A percentile compares a stretch with the other conserved stretches of the same genome.
Evolutionary conservation across 2,329 filamentous ascomycete species (phyloP).

Genomic region (Sarocladiaceae sp.): DNA sequence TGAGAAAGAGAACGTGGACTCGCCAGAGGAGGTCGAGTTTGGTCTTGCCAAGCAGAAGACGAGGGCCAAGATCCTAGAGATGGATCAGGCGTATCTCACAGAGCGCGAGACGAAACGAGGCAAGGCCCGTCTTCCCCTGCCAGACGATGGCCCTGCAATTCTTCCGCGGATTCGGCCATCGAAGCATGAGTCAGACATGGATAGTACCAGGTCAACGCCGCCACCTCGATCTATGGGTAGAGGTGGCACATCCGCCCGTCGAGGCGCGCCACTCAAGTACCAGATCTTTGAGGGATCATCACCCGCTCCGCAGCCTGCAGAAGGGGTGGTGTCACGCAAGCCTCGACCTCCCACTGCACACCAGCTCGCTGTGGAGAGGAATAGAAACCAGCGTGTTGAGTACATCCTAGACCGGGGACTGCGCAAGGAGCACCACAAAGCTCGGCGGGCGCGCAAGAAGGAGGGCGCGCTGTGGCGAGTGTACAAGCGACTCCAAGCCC

Average conservation of each 20-base stretch:
- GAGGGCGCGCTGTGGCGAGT: slow-evolving; percentile 64
- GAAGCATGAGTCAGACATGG: slow-evolving; percentile 49
- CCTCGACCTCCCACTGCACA: slow-evolving; percentile 73
- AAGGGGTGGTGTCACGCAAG: slow-evolving; percentile 53
- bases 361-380: slow-evolving; percentile 73
- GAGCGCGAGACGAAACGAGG: slow-evolving; percentile 55
- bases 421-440: slow-evolving; percentile 56
- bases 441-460: slow-evolving; percentile 53
- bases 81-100: slow-evolving; percentile 63
- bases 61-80: slow-evolving; percentile 66
- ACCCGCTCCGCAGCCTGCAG: slow-evolving; percentile 47
- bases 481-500: slow-evolving; percentile 54
- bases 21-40: slow-evolving; percentile 61
- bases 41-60: slow-evolving; percentile 68
- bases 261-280: slow-evolving; percentile 48
- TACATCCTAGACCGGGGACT: slow-evolving; percentile 73
- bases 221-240: slow-evolving; percentile 27
- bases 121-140: slow-evolving; percentile 28
- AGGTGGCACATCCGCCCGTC: slow-evolving; percentile 24
- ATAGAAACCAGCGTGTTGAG: slow-evolving; percentile 72
- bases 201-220: slow-evolving; percentile 38
- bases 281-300: slow-evolving; percentile 56
- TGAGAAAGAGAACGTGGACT: slow-evolving; percentile 67
- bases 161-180: slow-evolving; percentile 57
- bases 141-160: slow-evolving; percentile 51